These are phyloP conservation scores for Umbelopsis vinacea DNA, from an alignment of 192 early-diverging fungal genomes.

Conservation along the genomic window DNA sequence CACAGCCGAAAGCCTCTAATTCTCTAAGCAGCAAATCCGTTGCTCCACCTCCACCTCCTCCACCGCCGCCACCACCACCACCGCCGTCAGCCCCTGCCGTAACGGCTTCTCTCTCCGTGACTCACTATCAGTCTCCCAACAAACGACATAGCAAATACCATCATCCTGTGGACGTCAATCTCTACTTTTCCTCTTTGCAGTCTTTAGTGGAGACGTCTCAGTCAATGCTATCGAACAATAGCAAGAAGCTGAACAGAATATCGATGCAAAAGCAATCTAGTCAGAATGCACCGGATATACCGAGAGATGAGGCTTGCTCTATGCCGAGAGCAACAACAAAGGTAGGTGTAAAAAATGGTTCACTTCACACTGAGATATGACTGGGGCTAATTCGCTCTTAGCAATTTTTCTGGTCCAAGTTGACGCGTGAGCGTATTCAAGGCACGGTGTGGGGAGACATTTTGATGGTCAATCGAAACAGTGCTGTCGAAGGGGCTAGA, in stretches of 20 bases:
- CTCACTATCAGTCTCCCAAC: constrained; percentile 1
- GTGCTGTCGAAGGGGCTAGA: neutral
- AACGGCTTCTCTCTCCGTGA: neutral
- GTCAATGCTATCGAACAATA: constrained; percentile 29
- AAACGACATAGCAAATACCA: constrained; percentile 28
- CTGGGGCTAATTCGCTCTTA: constrained; percentile 1
- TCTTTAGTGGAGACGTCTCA: constrained; percentile 35
- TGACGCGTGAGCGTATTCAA: constrained; percentile 47
- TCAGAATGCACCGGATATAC: constrained; percentile 34
- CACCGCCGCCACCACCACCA: constrained; percentile 33
- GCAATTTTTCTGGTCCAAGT: constrained; percentile 64
- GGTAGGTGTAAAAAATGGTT: constrained; percentile 24
- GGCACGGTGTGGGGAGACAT: constrained; percentile 62
- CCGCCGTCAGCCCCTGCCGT: constrained; percentile 25
- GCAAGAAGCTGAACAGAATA: constrained; percentile 17
- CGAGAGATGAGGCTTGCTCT: constrained; percentile 25
- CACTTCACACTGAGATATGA: neutral
- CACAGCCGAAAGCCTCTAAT: neutral
- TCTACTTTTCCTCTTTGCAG: constrained; percentile 35
- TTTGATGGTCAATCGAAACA: neutral
- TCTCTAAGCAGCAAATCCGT: neutral
- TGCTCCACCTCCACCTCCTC: constrained; percentile 27
- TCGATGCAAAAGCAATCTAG: constrained; percentile 14
- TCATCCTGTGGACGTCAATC: constrained; percentile 29
- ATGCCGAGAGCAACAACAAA: constrained; percentile 46